These are phyloP conservation scores for Gymnopilus junonius DNA, from an alignment of 768 basidiomycete genomes.

Conservation along the genomic window DNA sequence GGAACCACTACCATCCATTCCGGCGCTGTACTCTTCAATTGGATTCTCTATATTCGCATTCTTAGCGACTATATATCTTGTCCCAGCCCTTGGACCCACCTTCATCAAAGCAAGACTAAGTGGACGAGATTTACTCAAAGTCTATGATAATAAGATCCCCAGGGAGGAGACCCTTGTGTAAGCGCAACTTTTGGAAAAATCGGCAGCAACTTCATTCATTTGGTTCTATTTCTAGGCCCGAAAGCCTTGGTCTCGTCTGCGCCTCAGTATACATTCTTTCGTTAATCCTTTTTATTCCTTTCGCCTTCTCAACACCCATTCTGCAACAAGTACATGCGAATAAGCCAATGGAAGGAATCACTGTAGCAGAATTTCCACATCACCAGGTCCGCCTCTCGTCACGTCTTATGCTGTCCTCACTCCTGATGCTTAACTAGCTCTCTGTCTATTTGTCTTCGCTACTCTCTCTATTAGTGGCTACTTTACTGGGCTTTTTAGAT, in stretches of 20 bases:
- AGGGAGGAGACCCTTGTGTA: slow-evolving; percentile 52
- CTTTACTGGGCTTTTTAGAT: slow-evolving; percentile 93
- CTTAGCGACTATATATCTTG: slow-evolving; percentile 70
- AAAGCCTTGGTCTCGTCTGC: slow-evolving; percentile 91
- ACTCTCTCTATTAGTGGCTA: slow-evolving; percentile 90
- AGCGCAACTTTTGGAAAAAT: background rate
- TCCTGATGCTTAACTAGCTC: slow-evolving; percentile 49
- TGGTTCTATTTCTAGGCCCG: slow-evolving; percentile 66
- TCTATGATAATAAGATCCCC: slow-evolving; percentile 65
- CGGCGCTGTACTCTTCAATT: slow-evolving; percentile 75
- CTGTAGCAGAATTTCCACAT: slow-evolving; percentile 74
- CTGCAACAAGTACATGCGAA: slow-evolving; percentile 45
- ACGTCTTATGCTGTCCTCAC: background rate
- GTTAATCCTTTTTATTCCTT: slow-evolving; percentile 92
- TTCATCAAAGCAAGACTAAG: slow-evolving; percentile 84
- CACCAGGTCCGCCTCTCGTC: slow-evolving; percentile 58
- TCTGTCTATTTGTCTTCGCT: slow-evolving; percentile 92
- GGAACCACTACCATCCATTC: slow-evolving; percentile 69
- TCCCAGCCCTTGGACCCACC: slow-evolving; percentile 82
- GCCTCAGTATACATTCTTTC: slow-evolving; percentile 87
- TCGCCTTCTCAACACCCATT: slow-evolving; percentile 84
- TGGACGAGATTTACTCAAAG: slow-evolving; percentile 89
- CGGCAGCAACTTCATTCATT: background rate
- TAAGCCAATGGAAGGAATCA: slow-evolving; percentile 61
- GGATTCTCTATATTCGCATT: slow-evolving; percentile 89